These are phyloP conservation scores for Trifolium fragiferum DNA, from an alignment of 306 rosid species.

Conservation along the genomic window DNA sequence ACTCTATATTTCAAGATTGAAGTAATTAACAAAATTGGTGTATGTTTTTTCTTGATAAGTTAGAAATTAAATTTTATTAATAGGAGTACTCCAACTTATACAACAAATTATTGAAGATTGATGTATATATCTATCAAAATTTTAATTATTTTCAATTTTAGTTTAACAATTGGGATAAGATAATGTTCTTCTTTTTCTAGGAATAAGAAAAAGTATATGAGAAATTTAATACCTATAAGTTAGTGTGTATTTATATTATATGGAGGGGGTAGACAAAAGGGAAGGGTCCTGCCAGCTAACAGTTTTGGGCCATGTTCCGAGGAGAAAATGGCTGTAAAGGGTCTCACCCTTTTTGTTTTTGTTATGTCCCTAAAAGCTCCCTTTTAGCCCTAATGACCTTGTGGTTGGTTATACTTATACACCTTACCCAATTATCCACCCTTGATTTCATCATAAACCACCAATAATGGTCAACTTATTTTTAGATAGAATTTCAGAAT, in stretches of 20 bases:
- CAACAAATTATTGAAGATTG: too few species aligned
- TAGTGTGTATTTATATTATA: not conserved
- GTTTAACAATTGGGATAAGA: not conserved
- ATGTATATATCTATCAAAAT: too few species aligned
- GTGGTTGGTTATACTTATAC: slow-evolving; percentile 30
- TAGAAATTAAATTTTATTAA: too few species aligned
- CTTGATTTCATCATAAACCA: slow-evolving; percentile 2
- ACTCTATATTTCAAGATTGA: not conserved
- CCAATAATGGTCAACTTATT: not conserved
- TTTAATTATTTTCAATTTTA: not conserved
- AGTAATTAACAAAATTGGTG: too few species aligned
- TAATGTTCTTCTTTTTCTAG: not conserved
- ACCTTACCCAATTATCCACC: slow-evolving; percentile 6
- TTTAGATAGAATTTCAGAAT: too few species aligned
- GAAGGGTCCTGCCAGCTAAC: slow-evolving; percentile 49
- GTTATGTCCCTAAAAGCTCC: slow-evolving; percentile 63
- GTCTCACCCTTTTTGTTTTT: slow-evolving; percentile 49
- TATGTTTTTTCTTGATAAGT: too few species aligned
- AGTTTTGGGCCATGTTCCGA: slow-evolving; percentile 60
- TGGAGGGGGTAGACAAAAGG: slow-evolving; percentile 32
- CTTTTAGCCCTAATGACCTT: slow-evolving; percentile 52
- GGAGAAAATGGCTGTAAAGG: slow-evolving; percentile 63
- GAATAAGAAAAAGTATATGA: not conserved
- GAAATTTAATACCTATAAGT: slow-evolving; percentile 2
- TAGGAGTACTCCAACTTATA: too few species aligned